phyloP scores from a whole-genome alignment of 2,329 filamentous ascomycete genomes.

The Pseudogymnoascus sp. region DNA sequence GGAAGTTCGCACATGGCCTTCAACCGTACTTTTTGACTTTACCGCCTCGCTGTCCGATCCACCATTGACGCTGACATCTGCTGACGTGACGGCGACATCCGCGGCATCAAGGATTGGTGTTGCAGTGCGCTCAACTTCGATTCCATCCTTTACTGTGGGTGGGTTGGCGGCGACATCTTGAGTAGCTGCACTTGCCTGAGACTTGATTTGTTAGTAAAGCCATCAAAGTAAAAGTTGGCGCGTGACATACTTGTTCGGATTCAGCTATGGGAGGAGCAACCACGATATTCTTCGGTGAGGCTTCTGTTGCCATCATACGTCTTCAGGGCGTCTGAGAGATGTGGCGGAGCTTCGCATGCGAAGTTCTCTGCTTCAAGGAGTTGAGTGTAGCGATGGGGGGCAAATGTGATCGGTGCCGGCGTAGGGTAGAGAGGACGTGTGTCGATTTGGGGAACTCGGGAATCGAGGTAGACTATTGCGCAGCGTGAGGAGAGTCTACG shows the following conservation, averaged over 20 bases:
- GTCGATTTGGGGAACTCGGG: slow-evolving; percentile 3
- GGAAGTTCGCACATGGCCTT: slow-evolving; percentile 48
- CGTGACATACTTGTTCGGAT: slow-evolving; percentile 10
- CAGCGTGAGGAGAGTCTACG: not conserved
- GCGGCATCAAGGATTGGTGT: slow-evolving; percentile 46
- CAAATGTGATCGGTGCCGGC: not conserved
- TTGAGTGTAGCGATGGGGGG: not conserved
- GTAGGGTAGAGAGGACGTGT: slow-evolving; percentile 4
- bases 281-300: slow-evolving; percentile 41
- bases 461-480: not conserved
- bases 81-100: slow-evolving; percentile 52
- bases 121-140: slow-evolving; percentile 39
- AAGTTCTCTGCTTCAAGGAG: slow-evolving; percentile 14
- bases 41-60: slow-evolving; percentile 71
- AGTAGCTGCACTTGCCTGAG: slow-evolving; percentile 26
- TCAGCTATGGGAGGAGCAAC: slow-evolving; percentile 13
- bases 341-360: slow-evolving; percentile 27
- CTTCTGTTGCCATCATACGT: slow-evolving; percentile 60
- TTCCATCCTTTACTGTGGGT: slow-evolving; percentile 38
- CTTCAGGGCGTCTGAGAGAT: slow-evolving; percentile 30
- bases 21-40: slow-evolving; percentile 47
- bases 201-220: not conserved
- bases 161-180: slow-evolving; percentile 37
- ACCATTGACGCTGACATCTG: slow-evolving; percentile 61
- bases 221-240: slow-evolving; percentile 5